Conservation (phyloP, 345 rosid genomes). For the Citrus cavaleriei region DNA sequence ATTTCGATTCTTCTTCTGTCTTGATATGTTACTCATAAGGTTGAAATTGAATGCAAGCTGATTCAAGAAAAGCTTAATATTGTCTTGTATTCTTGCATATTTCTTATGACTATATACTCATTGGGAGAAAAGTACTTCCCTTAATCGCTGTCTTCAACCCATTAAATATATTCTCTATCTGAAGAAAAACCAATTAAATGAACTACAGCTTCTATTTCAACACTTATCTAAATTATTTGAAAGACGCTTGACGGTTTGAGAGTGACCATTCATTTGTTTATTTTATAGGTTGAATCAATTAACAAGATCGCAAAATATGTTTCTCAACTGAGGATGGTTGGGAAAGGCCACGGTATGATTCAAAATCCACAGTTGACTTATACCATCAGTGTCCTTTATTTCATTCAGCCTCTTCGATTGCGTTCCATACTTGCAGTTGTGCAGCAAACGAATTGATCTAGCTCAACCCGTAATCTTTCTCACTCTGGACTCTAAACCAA, state of each 20-base stretch:
- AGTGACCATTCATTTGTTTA: background rate
- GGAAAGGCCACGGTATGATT: conserved; percentile 75
- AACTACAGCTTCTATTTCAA: background rate
- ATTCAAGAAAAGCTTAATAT: background rate
- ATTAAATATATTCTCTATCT: no score
- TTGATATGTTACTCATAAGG: background rate
- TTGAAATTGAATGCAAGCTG: background rate
- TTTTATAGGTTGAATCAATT: conserved; percentile 57
- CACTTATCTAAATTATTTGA: background rate
- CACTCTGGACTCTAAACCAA: background rate
- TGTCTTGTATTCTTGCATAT: background rate
- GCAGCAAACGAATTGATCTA: background rate
- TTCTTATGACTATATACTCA: background rate
- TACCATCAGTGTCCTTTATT: background rate
- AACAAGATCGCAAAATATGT: conserved; percentile 63
- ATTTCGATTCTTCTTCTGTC: background rate
- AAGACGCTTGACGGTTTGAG: background rate
- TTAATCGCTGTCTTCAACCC: background rate
- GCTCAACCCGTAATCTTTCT: background rate
- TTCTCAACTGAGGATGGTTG: conserved; percentile 60
- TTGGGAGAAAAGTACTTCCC: background rate
- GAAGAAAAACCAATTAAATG: background rate
- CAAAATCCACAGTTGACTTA: background rate
- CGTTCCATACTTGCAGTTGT: background rate
- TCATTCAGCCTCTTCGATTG: background rate